phyloP scores from a whole-genome alignment of 2,329 filamentous ascomycete species.

The Fusarium anguioides region DNA sequence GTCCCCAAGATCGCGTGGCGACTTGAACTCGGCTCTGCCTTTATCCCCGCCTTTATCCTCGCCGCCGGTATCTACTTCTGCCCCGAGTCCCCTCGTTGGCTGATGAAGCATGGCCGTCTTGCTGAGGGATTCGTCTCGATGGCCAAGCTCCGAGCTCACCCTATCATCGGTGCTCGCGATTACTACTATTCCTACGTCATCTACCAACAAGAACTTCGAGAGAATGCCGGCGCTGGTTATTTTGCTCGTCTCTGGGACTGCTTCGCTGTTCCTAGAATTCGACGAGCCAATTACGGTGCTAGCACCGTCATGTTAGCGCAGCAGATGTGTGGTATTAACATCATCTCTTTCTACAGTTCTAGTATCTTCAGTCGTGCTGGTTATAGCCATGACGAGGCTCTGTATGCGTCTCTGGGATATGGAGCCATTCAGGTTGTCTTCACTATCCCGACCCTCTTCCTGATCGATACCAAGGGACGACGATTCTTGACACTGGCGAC shows the following conservation, averaged over 20 bases:
- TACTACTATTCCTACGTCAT: slow-evolving; percentile 65
- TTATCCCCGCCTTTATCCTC: slow-evolving; percentile 67
- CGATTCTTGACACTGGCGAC: slow-evolving; percentile 18
- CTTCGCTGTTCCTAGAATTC: slow-evolving; percentile 74
- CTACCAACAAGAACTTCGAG: slow-evolving; percentile 55
- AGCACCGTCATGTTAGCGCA: slow-evolving; percentile 84
- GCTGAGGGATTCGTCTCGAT: slow-evolving; percentile 69
- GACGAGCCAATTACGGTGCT: slow-evolving; percentile 78
- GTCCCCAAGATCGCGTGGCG: slow-evolving; percentile 50
- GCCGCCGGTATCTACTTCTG: slow-evolving; percentile 68
- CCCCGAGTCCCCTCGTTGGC: slow-evolving; percentile 72
- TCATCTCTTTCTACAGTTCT: slow-evolving; percentile 29
- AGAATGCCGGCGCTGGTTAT: slow-evolving; percentile 54
- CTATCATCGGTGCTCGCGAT: slow-evolving; percentile 68
- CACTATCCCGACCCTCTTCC: slow-evolving; percentile 27
- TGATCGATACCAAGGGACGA: slow-evolving; percentile 28
- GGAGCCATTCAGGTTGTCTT: slow-evolving; percentile 27
- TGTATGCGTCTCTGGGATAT: slow-evolving; percentile 23
- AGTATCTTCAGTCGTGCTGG: slow-evolving; percentile 17
- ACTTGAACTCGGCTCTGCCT: slow-evolving; percentile 68
- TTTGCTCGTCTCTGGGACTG: slow-evolving; percentile 66
- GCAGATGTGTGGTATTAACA: slow-evolving; percentile 76
- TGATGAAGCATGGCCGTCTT: slow-evolving; percentile 73
- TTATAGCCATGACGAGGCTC: not conserved
- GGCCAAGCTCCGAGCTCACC: slow-evolving; percentile 61